A percentile compares a stretch with the other conserved stretches of the same genome.
phyloP scores from a whole-genome alignment of 208 protist genomes.

The Naegleria fowleri region DNA sequence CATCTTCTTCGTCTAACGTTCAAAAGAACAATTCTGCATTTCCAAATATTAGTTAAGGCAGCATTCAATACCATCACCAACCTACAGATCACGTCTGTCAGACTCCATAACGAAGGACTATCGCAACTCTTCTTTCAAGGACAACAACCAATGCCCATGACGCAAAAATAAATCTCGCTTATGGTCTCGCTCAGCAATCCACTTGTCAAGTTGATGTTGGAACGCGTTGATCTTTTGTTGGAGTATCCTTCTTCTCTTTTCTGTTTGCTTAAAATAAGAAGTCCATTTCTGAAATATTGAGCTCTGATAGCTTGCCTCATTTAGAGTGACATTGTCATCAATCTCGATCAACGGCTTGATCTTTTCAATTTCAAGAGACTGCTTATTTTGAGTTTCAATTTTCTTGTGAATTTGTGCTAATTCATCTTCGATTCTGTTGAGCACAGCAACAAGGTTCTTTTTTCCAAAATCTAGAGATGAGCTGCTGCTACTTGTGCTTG shows the following conservation, averaged over 20 bases:
- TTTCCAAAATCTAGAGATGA: neutral
- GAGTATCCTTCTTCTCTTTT: neutral
- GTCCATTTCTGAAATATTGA: neutral
- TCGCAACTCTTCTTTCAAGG: neutral
- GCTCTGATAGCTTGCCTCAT: neutral
- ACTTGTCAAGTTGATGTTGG: neutral
- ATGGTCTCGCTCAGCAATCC: neutral
- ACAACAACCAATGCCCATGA: neutral
- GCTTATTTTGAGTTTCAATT: neutral
- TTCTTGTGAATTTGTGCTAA: neutral
- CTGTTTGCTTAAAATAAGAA: neutral
- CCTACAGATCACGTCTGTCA: too few relatives aligned
- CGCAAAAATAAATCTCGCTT: neutral
- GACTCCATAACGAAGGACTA: too few relatives aligned
- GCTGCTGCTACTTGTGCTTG: neutral
- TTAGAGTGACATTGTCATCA: neutral
- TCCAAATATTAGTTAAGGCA: too few relatives aligned
- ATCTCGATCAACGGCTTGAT: neutral
- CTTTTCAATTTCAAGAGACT: neutral
- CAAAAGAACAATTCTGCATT: too few relatives aligned
- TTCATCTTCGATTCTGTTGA: neutral
- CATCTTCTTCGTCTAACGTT: too few relatives aligned
- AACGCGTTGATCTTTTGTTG: neutral
- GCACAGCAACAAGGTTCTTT: neutral
- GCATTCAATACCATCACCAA: too few relatives aligned